Conservation (phyloP, 768 basidiomycete species). For the Rhizopogon vesiculosus region DNA sequence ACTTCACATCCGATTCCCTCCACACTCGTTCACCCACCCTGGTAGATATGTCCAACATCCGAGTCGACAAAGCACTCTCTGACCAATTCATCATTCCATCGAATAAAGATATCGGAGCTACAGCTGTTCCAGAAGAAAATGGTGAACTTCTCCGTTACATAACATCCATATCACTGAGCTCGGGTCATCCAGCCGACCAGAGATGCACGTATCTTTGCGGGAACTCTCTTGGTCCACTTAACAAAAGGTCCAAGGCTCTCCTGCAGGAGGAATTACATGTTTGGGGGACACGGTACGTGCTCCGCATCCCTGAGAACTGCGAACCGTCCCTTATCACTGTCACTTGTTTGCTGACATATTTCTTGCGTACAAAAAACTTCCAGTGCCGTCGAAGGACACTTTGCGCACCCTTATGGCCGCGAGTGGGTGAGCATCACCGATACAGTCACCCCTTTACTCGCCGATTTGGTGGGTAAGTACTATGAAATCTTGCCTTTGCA, state of each 20-base stretch:
- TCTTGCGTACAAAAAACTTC: constrained; percentile 2
- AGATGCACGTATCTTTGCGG: constrained; percentile 87
- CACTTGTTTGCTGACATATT: constrained; percentile 6
- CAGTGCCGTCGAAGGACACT: constrained; percentile 88
- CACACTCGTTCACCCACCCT: too few relatives aligned
- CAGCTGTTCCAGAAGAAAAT: constrained; percentile 27
- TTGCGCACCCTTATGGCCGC: constrained; percentile 77
- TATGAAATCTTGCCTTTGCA: not conserved
- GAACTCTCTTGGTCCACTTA: constrained; percentile 86
- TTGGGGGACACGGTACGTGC: constrained; percentile 68
- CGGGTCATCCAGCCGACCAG: constrained; percentile 33
- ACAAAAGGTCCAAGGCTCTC: constrained; percentile 66
- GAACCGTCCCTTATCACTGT: constrained; percentile 6
- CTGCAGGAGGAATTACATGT: constrained; percentile 79
- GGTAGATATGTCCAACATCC: too few relatives aligned
- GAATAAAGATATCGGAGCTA: constrained; percentile 45
- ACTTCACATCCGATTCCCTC: too few relatives aligned
- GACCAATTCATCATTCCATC: constrained; percentile 56
- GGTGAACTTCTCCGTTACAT: constrained; percentile 28
- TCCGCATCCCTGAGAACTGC: not conserved
- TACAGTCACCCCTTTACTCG: constrained; percentile 66
- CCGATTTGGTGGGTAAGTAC: constrained; percentile 74
- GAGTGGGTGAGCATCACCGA: constrained; percentile 82
- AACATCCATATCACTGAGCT: constrained; percentile 1
- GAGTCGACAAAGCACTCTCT: constrained; percentile 28